These are phyloP conservation scores for Aspergillus sclerotiicarbonarius DNA, from an alignment of 495 filamentous ascomycete species.

Conservation along the genomic window DNA sequence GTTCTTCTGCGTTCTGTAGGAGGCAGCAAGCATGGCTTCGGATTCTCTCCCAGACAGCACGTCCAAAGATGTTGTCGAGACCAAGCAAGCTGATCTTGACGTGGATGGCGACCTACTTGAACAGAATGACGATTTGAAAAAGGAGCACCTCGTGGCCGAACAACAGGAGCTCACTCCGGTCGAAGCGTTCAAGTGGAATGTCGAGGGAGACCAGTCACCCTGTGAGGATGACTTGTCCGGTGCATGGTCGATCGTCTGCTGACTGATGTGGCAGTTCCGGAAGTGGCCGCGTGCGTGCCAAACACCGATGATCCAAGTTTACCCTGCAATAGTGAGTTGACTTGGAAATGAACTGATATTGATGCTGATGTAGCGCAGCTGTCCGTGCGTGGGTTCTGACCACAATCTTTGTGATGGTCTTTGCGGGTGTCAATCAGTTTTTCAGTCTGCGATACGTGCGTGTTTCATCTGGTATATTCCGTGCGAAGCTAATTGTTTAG, in stretches of 20 bases:
- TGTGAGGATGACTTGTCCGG: conserved; percentile 13
- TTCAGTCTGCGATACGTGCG: conserved; percentile 31
- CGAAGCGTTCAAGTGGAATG: conserved; percentile 29
- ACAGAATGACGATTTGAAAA: neutral
- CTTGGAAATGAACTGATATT: neutral
- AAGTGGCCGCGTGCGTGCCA: conserved; percentile 29
- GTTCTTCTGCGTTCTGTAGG: neutral
- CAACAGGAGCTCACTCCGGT: conserved; percentile 20
- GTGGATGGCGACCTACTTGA: neutral
- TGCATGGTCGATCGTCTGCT: neutral
- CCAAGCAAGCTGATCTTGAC: neutral
- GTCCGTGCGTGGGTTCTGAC: conserved; percentile 27
- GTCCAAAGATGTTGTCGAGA: conserved; percentile 1
- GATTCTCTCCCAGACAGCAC: neutral
- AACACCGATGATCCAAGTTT: conserved; percentile 28
- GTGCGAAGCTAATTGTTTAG: conserved; percentile 37
- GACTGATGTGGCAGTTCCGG: conserved; percentile 23
- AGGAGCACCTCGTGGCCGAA: neutral
- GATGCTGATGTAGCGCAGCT: conserved; percentile 11
- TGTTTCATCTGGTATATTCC: neutral
- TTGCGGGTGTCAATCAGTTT: conserved; percentile 29
- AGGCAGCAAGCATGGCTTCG: neutral
- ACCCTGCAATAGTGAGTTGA: conserved; percentile 23
- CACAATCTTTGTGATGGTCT: conserved; percentile 27
- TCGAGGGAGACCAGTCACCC: conserved; percentile 29